phyloP scores from a whole-genome alignment of 2,329 filamentous ascomycete genomes.

The Pyrenophora seminiperda region DNA sequence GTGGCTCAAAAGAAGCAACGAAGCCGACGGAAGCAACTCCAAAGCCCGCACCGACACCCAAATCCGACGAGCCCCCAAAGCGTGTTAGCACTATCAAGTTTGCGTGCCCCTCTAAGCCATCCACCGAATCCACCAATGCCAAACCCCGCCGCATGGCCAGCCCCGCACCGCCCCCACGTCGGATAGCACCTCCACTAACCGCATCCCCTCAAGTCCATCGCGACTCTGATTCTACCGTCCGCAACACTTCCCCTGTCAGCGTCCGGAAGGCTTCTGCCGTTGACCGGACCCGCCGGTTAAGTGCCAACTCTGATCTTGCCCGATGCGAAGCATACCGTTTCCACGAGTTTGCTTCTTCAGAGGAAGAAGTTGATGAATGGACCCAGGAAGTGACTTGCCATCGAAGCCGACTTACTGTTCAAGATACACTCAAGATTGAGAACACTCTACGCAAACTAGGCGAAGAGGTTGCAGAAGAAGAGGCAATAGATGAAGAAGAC shows the following conservation, averaged over 20 bases:
- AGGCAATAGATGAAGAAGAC: constrained; percentile 67
- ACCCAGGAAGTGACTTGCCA: constrained; percentile 71
- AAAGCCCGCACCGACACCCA: constrained; percentile 27
- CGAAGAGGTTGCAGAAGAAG: constrained; percentile 82
- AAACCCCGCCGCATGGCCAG: constrained; percentile 51
- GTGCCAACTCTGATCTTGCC: constrained; percentile 49
- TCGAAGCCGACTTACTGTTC: constrained; percentile 77
- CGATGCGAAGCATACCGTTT: constrained; percentile 68
- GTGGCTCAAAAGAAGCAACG: constrained; percentile 60
- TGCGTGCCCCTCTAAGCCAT: constrained; percentile 65
- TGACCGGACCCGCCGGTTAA: constrained; percentile 43
- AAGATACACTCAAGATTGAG: constrained; percentile 88
- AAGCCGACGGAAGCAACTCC: constrained; percentile 42
- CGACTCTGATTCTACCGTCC: constrained; percentile 57
- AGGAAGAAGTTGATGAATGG: constrained; percentile 90
- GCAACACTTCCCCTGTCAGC: constrained; percentile 54
- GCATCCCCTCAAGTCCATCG: constrained; percentile 47
- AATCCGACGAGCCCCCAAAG: constrained; percentile 49
- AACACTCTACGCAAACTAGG: constrained; percentile 83
- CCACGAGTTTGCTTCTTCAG: constrained; percentile 89
- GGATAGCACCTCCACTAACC: constrained; percentile 39
- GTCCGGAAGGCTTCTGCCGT: constrained; percentile 47
- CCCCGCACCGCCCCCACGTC: constrained; percentile 47
- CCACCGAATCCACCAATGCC: constrained; percentile 47
- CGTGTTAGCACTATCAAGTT: constrained; percentile 74